Evolutionary conservation across 1,139 yeast genomes (phyloP), one percentile per base, ranked within the genome.

Genomic region (Magnusiomyces ingens): DNA sequence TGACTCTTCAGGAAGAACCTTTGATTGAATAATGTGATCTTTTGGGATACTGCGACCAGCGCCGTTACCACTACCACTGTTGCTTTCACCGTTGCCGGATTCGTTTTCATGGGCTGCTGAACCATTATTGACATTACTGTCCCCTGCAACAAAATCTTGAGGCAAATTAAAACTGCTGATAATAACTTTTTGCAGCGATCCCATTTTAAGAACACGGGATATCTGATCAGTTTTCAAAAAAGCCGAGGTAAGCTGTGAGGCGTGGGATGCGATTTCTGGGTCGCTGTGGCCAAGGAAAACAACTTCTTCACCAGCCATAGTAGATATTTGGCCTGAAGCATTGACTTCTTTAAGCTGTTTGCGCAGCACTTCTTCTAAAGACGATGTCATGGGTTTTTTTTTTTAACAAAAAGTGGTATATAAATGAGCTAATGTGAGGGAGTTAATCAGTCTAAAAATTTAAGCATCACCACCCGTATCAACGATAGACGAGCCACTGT

Each of bases 181-280:
- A n/a, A 67, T 57, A 26, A 66, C 58, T 44, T 62, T 61, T 48
- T 56, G 57, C 2, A 67, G 53, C 2, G 60, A 52, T 17, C 71
- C 71, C 42, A 68, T 58, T 49, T 67, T 67, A 22, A 68, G 59
- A 18, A 57, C 57, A 48, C 54, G 53, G 5, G 69, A 62, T 17
- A 66, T 59, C 45, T 60, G 62, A 48, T 66, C 64, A 10, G 62
- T 52, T 37, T 59, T 60, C 10, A 59, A 60, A 54, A 64, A 65
- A 19, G 64, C 60, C 3, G 54, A 29, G n/a, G 62, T 57, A 13
- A 57, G 50, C 37, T 54, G 55, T 29, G 55, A 52, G 36, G 58
- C 40, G 49, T 54, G 55, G 10, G 54, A 29, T n/a, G 52, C 45
- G 41, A 54, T 52, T 1, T 54, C 56, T 1, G 48, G 47, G 50